Evolutionary conservation across 495 filamentous ascomycete genomes (phyloP).

Genomic region (Trichoderma gamsii): DNA sequence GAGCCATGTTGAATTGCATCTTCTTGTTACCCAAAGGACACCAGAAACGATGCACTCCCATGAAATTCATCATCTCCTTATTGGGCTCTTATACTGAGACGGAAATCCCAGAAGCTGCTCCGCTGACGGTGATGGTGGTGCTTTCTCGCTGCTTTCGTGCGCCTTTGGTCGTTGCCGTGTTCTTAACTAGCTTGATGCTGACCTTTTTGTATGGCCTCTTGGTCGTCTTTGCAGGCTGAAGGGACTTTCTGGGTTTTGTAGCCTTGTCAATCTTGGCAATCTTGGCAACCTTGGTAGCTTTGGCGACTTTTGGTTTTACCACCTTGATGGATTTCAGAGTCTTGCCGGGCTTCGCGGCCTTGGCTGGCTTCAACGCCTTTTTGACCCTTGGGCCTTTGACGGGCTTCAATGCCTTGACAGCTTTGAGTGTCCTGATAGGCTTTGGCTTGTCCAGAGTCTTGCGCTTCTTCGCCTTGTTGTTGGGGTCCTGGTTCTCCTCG

Average conservation of each 20-base stretch:
- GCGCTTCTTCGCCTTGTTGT: constrained; percentile 23
- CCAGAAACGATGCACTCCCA: neutral
- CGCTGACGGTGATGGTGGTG: neutral
- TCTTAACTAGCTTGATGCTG: constrained; percentile 6
- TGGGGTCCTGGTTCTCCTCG: constrained; percentile 35
- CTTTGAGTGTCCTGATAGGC: constrained; percentile 17
- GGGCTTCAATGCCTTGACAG: constrained; percentile 14
- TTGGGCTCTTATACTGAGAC: neutral
- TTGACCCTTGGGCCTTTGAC: neutral
- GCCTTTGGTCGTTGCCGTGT: neutral
- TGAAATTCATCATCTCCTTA: neutral
- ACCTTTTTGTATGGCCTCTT: neutral
- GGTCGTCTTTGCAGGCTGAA: neutral
- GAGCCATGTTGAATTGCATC: neutral
- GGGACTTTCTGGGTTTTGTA: neutral
- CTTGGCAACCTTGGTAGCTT: neutral
- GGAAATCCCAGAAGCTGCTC: neutral
- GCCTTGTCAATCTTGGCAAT: neutral
- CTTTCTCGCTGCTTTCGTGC: neutral
- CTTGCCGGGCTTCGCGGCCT: constrained; percentile 10
- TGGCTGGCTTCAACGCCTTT: constrained; percentile 17
- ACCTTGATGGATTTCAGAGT: neutral
- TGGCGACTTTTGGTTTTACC: too few relatives aligned
- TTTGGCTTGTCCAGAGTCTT: constrained; percentile 8
- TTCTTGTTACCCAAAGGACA: too few relatives aligned